phyloP scores from a whole-genome alignment of 129 eudicot species.

The Artemisia annua region DNA sequence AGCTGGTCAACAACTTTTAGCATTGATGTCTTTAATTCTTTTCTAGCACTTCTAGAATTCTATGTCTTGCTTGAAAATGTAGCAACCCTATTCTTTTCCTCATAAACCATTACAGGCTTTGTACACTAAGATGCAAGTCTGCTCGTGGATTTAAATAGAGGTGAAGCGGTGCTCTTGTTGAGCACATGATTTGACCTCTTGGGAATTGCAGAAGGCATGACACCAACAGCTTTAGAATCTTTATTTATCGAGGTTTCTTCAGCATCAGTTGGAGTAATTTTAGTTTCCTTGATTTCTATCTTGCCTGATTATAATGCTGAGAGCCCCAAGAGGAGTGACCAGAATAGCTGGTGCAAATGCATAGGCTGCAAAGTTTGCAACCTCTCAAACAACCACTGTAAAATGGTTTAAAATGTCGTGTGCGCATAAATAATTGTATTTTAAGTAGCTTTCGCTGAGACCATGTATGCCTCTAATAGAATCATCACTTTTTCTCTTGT shows the following conservation, averaged over 20 bases:
- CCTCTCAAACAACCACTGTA: background rate
- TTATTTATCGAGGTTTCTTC: too few relatives aligned
- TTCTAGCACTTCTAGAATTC: slow-evolving; percentile 28
- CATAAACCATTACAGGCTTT: slow-evolving; percentile 38
- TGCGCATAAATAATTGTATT: background rate
- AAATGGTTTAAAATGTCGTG: slow-evolving; percentile 18
- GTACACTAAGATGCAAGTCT: slow-evolving; percentile 31
- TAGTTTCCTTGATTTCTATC: too few relatives aligned
- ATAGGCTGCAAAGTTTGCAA: too few relatives aligned
- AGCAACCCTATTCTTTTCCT: slow-evolving; percentile 21
- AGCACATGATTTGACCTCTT: too few relatives aligned
- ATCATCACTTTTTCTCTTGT: too few relatives aligned
- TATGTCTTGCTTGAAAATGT: background rate
- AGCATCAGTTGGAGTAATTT: too few relatives aligned
- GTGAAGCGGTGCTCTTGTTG: background rate
- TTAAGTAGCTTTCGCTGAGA: background rate
- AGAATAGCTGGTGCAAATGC: too few relatives aligned
- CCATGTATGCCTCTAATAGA: background rate
- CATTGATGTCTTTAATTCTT: slow-evolving; percentile 50
- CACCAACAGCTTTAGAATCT: too few relatives aligned
- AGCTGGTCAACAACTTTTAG: slow-evolving; percentile 64
- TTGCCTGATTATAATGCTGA: too few relatives aligned
- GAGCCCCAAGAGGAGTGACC: too few relatives aligned
- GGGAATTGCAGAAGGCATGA: too few relatives aligned
- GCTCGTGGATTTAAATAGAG: slow-evolving; percentile 18